Base-by-base conservation (phyloP, 179 eudicot genomes). In the Spergularia azorica region DNA sequence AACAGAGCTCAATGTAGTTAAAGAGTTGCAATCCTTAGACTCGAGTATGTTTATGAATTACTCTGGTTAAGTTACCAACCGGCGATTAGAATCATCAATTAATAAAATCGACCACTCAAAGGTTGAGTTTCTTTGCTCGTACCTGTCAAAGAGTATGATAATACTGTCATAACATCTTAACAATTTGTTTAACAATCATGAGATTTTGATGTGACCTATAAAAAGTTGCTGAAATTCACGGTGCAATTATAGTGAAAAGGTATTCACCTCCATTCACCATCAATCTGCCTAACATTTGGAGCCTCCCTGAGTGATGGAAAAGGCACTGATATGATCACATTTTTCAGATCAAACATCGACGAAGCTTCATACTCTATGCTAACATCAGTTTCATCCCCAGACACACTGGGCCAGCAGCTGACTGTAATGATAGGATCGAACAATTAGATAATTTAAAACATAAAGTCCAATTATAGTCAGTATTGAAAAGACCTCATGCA, bases 221-320 rank as follows among this genome's bases (percentile, higher is more conserved):
- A 26, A 26, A 26, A 26, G 32, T 26, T 26, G 32, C 32, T 26
- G 32, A 26, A 26, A 26, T 26, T 26, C 32, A 26, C 32, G 32
- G 1, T 26, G 32, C 32, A 26, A 26, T 15, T 4, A 18, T 41
- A 20, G 5, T 6, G 14, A 32, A 64, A 64, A 39, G 52, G 21
- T 18, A 46, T 71, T 66, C 51, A 90, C 97, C 96, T 91, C 96
- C 96, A 93, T 67, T 93, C 97, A 62, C 97, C 97, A 84, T 93
- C 94, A 46, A 88, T 83, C 77, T 93, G 94, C 77, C 70, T 85
- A 59, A 93, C 96, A 78, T 72, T 93, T 50, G 96, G 97, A 36
- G 94, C 86, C 69, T 90, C 94, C 83, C 94, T 89, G 79, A 93
- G 90, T 68, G 96, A 92, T 5, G 97, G 97, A 79, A 93, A 90